phyloP scores from a whole-genome alignment of 2,329 filamentous ascomycete species.

The Penicillium sclerotigenum region DNA sequence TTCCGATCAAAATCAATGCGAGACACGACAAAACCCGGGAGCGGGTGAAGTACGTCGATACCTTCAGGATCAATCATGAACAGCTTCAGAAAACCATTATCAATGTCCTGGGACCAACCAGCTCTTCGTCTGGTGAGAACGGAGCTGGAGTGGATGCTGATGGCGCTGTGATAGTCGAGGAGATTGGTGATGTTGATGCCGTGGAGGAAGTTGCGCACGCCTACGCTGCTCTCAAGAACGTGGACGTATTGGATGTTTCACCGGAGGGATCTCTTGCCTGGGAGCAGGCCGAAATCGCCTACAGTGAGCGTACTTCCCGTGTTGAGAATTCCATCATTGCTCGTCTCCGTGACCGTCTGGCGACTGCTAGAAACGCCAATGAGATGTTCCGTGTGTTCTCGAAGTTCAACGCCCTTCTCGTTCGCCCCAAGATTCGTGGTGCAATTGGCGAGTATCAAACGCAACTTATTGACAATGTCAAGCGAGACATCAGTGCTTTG shows the following conservation, averaged over 20 bases:
- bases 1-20: slow-evolving; percentile 91
- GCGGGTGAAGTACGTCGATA: slow-evolving; percentile 86
- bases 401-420: slow-evolving; percentile 98
- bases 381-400: slow-evolving; percentile 99
- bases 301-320: slow-evolving; percentile 94
- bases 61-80: slow-evolving; percentile 95
- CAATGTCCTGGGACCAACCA: slow-evolving; percentile 84
- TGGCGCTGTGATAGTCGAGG: slow-evolving; percentile 73
- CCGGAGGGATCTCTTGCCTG: slow-evolving; percentile 85
- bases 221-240: slow-evolving; percentile 89
- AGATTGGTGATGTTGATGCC: slow-evolving; percentile 95
- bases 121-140: slow-evolving; percentile 53
- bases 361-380: slow-evolving; percentile 93
- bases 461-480: slow-evolving; percentile 96
- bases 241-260: slow-evolving; percentile 90
- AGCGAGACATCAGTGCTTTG: slow-evolving; percentile 86
- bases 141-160: slow-evolving; percentile 47
- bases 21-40: slow-evolving; percentile 87
- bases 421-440: slow-evolving; percentile 96
- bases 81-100: slow-evolving; percentile 95
- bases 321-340: slow-evolving; percentile 99
- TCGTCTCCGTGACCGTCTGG: slow-evolving; percentile 82
- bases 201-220: slow-evolving; percentile 94
- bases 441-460: slow-evolving; percentile 98
- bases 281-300: slow-evolving; percentile 90